A percentile compares a stretch with the other conserved stretches of the same genome.
These are phyloP conservation scores for Penicillium sp. DNA, from an alignment of 2,329 filamentous ascomycete species.

Conservation along the genomic window DNA sequence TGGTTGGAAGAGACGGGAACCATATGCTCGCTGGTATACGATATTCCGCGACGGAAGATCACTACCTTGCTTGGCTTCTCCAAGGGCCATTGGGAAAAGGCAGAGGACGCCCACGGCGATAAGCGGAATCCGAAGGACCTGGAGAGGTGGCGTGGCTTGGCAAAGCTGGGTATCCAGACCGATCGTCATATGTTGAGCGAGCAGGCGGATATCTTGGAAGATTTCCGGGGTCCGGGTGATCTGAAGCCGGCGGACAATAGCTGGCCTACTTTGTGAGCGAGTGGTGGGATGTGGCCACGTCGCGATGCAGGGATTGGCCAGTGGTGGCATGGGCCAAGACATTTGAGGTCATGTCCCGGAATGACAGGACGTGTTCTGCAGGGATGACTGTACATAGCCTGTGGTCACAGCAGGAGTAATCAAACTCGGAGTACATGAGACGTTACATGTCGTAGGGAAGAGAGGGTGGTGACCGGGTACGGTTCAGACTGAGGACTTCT, in stretches of 20 bases:
- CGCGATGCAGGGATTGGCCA: not conserved
- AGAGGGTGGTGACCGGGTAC: not conserved
- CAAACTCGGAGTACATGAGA: not conserved
- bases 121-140: constrained; percentile 56
- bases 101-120: constrained; percentile 54
- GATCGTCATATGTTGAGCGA: constrained; percentile 56
- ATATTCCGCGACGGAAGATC: constrained; percentile 52
- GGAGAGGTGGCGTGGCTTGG: constrained; percentile 55
- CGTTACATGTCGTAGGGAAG: not conserved
- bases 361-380: not conserved
- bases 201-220: constrained; percentile 54
- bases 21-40: constrained; percentile 57
- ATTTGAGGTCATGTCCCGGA: not conserved
- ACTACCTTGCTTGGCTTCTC: constrained; percentile 57
- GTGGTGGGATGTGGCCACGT: not conserved
- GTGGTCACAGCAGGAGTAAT: not conserved
- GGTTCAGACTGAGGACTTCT: not conserved
- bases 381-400: not conserved
- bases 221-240: constrained; percentile 51
- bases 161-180: constrained; percentile 51
- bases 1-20: constrained; percentile 64
- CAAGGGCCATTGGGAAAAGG: constrained; percentile 57
- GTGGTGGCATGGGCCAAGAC: not conserved
- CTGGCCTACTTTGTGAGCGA: constrained; percentile 35
- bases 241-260: constrained; percentile 48